Conservation (phyloP, 257 asterid species). For the Solanum tarapatanum region DNA sequence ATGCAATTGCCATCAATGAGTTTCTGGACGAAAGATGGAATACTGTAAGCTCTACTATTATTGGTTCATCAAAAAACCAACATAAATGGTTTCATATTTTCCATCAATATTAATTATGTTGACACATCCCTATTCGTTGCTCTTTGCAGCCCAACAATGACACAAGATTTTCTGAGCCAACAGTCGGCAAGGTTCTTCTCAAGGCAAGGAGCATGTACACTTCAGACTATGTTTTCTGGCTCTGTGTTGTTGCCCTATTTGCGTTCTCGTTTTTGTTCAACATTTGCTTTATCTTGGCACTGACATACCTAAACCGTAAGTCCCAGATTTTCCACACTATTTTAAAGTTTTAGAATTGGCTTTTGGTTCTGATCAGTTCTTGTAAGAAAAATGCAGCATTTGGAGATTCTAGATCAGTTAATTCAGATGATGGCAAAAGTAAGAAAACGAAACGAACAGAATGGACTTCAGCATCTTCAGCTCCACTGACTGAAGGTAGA, state of each 20-base stretch:
- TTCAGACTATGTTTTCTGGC: constrained; percentile 77
- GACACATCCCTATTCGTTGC: background rate
- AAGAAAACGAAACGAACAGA: constrained; percentile 14
- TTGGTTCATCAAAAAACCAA: background rate
- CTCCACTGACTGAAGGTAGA: constrained; percentile 33
- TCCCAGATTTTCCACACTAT: background rate
- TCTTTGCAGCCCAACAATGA: constrained; percentile 49
- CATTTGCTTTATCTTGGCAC: constrained; percentile 50
- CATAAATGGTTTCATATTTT: background rate
- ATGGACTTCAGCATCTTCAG: constrained; percentile 23
- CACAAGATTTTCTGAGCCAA: constrained; percentile 38
- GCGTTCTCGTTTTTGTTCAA: constrained; percentile 81
- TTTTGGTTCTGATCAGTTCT: constrained; percentile 10
- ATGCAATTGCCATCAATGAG: constrained; percentile 21
- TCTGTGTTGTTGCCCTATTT: constrained; percentile 66
- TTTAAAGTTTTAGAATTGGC: background rate
- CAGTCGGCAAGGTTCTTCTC: constrained; percentile 90
- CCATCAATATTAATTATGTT: background rate
- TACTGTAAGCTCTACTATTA: constrained; percentile 4
- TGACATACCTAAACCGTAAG: constrained; percentile 73
- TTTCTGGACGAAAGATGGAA: constrained; percentile 28
- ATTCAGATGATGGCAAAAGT: constrained; percentile 27
- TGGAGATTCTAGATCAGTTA: constrained; percentile 52
- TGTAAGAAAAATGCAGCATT: constrained; percentile 38
- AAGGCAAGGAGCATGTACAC: constrained; percentile 73